phyloP scores from a whole-genome alignment of 108 stramenopile species.

The Cyclotella atomus region DNA sequence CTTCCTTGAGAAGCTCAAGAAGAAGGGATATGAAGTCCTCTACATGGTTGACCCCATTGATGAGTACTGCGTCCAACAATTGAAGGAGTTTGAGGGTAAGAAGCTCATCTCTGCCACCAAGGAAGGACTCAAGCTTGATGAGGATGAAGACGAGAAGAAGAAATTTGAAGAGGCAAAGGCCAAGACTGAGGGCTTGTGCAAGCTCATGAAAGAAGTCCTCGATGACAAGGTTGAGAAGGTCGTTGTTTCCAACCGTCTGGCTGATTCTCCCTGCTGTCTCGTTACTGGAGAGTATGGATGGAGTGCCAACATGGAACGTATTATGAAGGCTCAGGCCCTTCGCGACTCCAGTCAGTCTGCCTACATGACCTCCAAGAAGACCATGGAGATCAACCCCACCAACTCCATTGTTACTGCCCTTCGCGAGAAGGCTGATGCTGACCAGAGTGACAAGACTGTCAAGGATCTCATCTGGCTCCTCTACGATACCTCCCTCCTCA shows the following conservation, averaged over 20 bases:
- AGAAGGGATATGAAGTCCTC: constrained; percentile 99
- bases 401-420: constrained; percentile 99
- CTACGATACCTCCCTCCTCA: constrained; percentile 99
- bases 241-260: constrained; percentile 98
- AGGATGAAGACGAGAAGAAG: constrained; percentile 99
- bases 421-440: constrained; percentile 98
- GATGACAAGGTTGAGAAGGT: constrained; percentile 99
- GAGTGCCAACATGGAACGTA: constrained; percentile 99
- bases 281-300: constrained; percentile 99
- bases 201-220: constrained; percentile 99
- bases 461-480: constrained; percentile 99
- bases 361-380: constrained; percentile 99
- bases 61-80: constrained; percentile 99
- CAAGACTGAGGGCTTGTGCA: constrained; percentile 97
- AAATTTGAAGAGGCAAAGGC: constrained; percentile 98
- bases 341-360: constrained; percentile 97
- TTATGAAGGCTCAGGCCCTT: constrained; percentile 99
- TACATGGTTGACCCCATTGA: constrained; percentile 99
- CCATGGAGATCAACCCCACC: constrained; percentile 99
- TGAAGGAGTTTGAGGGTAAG: constrained; percentile 99
- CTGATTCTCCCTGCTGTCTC: constrained; percentile 98
- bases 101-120: constrained; percentile 99
- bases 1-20: constrained; percentile 99
- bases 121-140: constrained; percentile 95
- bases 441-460: constrained; percentile 99